Evolutionary conservation across 495 filamentous ascomycete genomes (phyloP).

Genomic region (Elaphomyces granulatus): DNA sequence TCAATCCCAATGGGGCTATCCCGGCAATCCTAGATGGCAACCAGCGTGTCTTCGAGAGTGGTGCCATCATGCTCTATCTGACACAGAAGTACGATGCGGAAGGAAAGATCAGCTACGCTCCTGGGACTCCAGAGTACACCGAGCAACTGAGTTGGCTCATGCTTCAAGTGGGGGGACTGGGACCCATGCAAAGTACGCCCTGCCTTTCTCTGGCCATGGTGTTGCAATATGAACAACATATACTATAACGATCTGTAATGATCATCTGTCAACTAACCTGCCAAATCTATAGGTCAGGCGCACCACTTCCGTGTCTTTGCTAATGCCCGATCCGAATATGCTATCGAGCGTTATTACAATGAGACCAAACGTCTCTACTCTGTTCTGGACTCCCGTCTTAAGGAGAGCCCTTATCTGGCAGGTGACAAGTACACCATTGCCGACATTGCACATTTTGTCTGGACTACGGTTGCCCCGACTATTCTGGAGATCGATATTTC

Average conservation of each 20-base stretch:
- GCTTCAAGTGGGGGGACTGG: conserved; percentile 27
- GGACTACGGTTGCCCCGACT: conserved; percentile 16
- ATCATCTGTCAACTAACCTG: too few species aligned
- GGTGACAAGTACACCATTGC: conserved; percentile 31
- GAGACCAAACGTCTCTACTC: too few species aligned
- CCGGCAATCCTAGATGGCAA: conserved; percentile 44
- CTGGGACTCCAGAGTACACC: too few species aligned
- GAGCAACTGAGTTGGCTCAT: too few species aligned
- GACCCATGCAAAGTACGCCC: conserved; percentile 24
- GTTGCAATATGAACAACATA: conserved; percentile 26
- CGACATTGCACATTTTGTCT: conserved; percentile 26
- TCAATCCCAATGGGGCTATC: conserved; percentile 86
- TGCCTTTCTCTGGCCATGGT: too few species aligned
- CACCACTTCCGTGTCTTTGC: too few species aligned
- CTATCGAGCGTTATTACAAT: too few species aligned
- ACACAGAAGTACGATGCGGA: conserved; percentile 30
- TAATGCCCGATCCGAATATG: too few species aligned
- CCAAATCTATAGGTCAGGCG: too few species aligned
- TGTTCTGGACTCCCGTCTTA: conserved; percentile 28
- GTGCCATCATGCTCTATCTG: conserved; percentile 35
- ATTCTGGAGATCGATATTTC: conserved; percentile 20
- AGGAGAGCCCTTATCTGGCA: conserved; percentile 28
- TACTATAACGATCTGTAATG: conserved; percentile 26
- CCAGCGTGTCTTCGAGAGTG: conserved; percentile 34
- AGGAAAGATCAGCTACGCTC: conserved; percentile 33